These are phyloP conservation scores for Sonneratia caseolaris DNA, from an alignment of 345 rosid genomes.

Conservation along the genomic window DNA sequence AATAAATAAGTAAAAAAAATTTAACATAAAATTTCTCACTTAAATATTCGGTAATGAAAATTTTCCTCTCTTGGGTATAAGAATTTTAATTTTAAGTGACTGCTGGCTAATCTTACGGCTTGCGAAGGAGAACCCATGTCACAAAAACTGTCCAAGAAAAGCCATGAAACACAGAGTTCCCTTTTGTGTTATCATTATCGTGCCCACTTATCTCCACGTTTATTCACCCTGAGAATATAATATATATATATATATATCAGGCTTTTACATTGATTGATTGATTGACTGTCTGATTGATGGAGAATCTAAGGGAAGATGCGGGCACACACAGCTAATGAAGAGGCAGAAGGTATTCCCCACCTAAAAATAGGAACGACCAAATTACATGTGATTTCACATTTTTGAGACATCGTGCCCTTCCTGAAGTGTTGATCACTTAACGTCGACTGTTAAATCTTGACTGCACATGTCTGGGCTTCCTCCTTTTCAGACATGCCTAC, in stretches of 20 bases:
- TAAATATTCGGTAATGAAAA: no score
- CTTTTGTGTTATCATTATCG: background rate
- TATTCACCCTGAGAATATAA: background rate
- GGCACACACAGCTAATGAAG: background rate
- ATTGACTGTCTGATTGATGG: background rate
- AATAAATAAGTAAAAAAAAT: no score
- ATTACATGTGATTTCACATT: background rate
- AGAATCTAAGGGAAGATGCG: background rate
- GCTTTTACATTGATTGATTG: background rate
- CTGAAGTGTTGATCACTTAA: background rate
- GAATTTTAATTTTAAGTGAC: no score
- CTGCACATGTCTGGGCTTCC: no score
- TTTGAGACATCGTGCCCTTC: background rate
- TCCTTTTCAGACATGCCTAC: no score
- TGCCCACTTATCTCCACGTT: background rate
- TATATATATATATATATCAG: background rate
- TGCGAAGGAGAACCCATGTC: background rate
- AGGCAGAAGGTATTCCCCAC: background rate
- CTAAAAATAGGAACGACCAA: background rate
- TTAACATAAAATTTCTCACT: no score
- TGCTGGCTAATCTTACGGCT: no score
- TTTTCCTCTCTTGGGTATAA: no score
- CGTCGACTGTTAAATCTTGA: background rate
- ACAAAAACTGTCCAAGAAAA: background rate
- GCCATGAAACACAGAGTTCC: background rate